Evolutionary conservation across 176 grass and related monocot species (phyloP).

Genomic region (Raddia distichophylla): DNA sequence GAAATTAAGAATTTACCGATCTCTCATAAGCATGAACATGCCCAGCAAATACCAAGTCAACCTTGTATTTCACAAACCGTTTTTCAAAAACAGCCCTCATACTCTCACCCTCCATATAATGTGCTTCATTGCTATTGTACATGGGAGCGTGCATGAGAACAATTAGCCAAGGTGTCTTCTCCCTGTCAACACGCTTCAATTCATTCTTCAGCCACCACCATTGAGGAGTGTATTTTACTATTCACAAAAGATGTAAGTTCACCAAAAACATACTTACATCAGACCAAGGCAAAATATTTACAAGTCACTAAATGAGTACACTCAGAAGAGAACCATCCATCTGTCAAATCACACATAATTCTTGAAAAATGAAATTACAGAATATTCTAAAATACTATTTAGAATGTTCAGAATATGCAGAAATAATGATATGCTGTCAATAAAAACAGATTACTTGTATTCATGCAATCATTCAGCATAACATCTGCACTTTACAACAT

Average conservation of each 20-base stretch:
- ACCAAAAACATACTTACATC: conserved; percentile 1
- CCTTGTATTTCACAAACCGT: conserved; percentile 94
- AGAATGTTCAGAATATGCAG: neutral
- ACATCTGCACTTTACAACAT: neutral
- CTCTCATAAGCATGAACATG: conserved; percentile 98
- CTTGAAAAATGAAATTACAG: too few species aligned
- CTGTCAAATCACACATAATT: conserved; percentile 1
- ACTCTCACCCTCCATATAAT: conserved; percentile 96
- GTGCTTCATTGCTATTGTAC: conserved; percentile 87
- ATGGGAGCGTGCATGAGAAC: conserved; percentile 92
- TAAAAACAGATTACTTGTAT: neutral
- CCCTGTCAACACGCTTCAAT: conserved; percentile 75
- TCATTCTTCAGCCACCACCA: conserved; percentile 79
- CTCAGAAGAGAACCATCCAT: neutral
- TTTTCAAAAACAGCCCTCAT: conserved; percentile 81
- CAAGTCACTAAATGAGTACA: neutral
- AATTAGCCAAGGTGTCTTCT: conserved; percentile 99
- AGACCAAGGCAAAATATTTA: neutral
- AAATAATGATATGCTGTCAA: neutral
- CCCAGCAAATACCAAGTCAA: conserved; percentile 87
- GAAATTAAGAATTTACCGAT: conserved; percentile 59
- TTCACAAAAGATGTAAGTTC: conserved; percentile 33
- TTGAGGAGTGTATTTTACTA: conserved; percentile 97
- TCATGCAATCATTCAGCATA: neutral
- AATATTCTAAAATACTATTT: conserved; percentile 4